Percentiles rank a stretch among this genome's conserved stretches.
Evolutionary conservation across 225 moss, liverwort and hornwort genomes (phyloP).

Genomic region (Ulota crispa): DNA sequence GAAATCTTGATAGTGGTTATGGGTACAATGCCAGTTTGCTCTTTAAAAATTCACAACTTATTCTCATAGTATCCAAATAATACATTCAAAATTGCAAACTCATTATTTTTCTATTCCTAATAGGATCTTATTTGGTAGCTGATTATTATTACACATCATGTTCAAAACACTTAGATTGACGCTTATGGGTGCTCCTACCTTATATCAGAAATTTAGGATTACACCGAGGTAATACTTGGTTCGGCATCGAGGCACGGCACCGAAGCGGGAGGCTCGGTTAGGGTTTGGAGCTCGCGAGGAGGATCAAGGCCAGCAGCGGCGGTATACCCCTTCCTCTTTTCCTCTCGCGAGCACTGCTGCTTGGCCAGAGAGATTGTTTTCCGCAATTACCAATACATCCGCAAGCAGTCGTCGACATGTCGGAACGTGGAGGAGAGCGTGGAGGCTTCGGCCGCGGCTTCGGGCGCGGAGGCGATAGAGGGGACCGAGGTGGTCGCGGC

Average conservation of each 20-base stretch:
- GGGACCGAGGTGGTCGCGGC: constrained; percentile 66
- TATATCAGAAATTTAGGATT: constrained; percentile 27
- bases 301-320: constrained; percentile 31
- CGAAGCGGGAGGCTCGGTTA: constrained; percentile 21
- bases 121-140: too few relatives aligned
- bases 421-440: constrained; percentile 57
- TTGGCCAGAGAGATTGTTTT: constrained; percentile 12
- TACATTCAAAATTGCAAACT: too few relatives aligned
- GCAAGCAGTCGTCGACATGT: constrained; percentile 31
- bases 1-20: too few relatives aligned
- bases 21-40: too few relatives aligned
- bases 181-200: too few relatives aligned
- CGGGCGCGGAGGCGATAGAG: constrained; percentile 64
- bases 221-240: neutral
- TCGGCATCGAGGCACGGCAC: neutral
- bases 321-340: neutral
- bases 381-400: neutral
- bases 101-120: too few relatives aligned
- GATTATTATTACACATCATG: too few relatives aligned
- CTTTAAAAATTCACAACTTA: too few relatives aligned
- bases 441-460: constrained; percentile 76
- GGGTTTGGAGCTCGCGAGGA: constrained; percentile 29
- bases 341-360: constrained; percentile 27
- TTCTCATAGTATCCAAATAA: too few relatives aligned
- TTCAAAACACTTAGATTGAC: too few relatives aligned